Evolutionary conservation across 768 basidiomycete species (phyloP), one percentile per base, ranked within the genome.

Genomic region (Tylopilus sp.): DNA sequence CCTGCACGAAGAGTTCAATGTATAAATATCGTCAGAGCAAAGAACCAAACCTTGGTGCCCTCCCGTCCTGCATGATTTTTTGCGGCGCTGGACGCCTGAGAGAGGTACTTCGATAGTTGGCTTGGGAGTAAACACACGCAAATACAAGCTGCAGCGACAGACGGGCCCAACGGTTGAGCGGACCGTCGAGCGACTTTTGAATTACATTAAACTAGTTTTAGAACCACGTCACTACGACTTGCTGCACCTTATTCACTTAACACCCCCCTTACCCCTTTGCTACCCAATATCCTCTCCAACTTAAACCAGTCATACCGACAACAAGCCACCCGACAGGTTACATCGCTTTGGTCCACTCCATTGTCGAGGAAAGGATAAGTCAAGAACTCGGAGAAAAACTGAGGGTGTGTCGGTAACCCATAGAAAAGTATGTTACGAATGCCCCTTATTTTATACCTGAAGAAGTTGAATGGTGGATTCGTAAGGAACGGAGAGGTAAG

Each of bases 381-480:
- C 45, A 98, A 68, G 55, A 92, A 79, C 66, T 98, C 97, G 0
- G 90, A 83, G 71, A 96, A 98, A 73, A 93, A 98, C 62, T 88
- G 84, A 1, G 92, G 80, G 67, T 98, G 92, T 49, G 91, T 85
- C 0, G 97, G 97, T 30, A 89, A 89, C 0, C 84, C 88, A 65
- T 98, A 99, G 74, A 98, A 98, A 38, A 98, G 77, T 60, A 97
- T 70, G 63, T 97, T 98, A 46, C 89, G 86, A 53, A 92, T 90
- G 7, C 96, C 97, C 59, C 94, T 79, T 46, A 98, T 83, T 61
- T 91, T 92, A 75, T 98, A 98, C 52, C 93, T 92, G 63, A n/a
- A 30, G 22, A 24, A 19, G 6, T 17, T 50, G 41, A 11, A 26
- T 19, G 48, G 21, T 54, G 14, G 44, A 38, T 34, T 8, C n/a